A percentile compares a stretch with the other conserved stretches of the same genome.
Evolutionary conservation across 345 rosid species (phyloP).

Genomic region (Aegle marmelos): DNA sequence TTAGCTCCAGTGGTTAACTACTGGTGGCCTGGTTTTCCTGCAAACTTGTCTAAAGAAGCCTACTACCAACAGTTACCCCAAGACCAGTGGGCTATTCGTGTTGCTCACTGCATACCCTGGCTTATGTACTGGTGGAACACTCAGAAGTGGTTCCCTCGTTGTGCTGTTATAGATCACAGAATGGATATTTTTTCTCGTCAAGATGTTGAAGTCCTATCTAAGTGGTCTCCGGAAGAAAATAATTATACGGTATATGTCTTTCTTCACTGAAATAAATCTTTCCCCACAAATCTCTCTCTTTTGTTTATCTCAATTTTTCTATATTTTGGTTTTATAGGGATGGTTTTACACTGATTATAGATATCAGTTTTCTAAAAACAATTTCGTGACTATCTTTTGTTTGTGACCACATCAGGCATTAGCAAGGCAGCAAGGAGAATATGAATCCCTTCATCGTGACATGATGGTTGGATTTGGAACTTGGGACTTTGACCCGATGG

Average conservation of each 20-base stretch:
- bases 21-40: constrained; percentile 58
- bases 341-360: background rate
- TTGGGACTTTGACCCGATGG: constrained; percentile 64
- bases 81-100: constrained; percentile 61
- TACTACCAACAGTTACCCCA: constrained; percentile 32
- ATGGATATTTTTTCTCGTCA: constrained; percentile 31
- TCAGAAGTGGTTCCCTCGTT: constrained; percentile 49
- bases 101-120: constrained; percentile 62
- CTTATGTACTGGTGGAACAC: constrained; percentile 75
- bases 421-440: constrained; percentile 56
- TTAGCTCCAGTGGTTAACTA: constrained; percentile 57
- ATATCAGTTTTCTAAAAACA: background rate
- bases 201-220: constrained; percentile 37
- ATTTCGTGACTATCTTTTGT: background rate
- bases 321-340: background rate
- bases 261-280: background rate
- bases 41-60: constrained; percentile 45
- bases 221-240: constrained; percentile 11
- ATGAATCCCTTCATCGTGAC: constrained; percentile 49
- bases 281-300: constrained; percentile 1
- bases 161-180: constrained; percentile 28
- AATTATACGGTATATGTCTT: constrained; percentile 21
- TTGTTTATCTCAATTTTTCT: background rate
- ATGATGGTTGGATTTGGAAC: constrained; percentile 46
- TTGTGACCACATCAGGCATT: constrained; percentile 14